phyloP scores from a whole-genome alignment of 202 grass and related monocot species.

The Schoenoplectus tabernaemontani region DNA sequence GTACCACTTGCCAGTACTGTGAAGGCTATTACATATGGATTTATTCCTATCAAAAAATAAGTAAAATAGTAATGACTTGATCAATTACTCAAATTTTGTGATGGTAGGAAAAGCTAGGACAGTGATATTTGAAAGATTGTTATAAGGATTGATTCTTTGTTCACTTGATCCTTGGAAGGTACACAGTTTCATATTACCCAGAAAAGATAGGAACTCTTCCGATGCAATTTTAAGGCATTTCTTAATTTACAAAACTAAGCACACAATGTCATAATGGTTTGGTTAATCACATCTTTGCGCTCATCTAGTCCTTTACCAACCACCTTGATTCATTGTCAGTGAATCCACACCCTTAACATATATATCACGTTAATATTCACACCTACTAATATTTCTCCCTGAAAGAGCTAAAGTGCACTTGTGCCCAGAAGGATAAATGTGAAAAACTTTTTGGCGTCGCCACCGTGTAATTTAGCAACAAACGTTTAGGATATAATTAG shows the following conservation, averaged over 20 bases:
- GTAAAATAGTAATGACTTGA: neutral
- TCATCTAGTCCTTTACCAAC: neutral
- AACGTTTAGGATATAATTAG: neutral
- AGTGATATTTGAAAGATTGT: neutral
- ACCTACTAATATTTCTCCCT: neutral
- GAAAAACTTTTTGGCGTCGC: neutral
- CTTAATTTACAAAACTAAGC: neutral
- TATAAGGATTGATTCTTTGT: neutral
- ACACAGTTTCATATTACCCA: neutral
- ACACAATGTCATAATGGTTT: neutral
- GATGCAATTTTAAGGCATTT: neutral
- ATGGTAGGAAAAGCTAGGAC: neutral
- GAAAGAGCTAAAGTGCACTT: neutral
- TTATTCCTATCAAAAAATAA: slow-evolving; percentile 47
- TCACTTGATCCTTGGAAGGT: neutral
- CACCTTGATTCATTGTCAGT: neutral
- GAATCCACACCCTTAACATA: neutral
- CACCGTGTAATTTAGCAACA: neutral
- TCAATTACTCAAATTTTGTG: neutral
- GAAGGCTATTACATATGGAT: slow-evolving; percentile 87
- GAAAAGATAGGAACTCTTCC: neutral
- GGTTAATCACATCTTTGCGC: neutral
- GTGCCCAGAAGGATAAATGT: neutral
- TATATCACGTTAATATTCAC: neutral
- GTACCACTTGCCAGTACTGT: slow-evolving; percentile 82